Evolutionary conservation across 176 grass and related monocot genomes (phyloP).

Genomic region (Eleusine indica): DNA sequence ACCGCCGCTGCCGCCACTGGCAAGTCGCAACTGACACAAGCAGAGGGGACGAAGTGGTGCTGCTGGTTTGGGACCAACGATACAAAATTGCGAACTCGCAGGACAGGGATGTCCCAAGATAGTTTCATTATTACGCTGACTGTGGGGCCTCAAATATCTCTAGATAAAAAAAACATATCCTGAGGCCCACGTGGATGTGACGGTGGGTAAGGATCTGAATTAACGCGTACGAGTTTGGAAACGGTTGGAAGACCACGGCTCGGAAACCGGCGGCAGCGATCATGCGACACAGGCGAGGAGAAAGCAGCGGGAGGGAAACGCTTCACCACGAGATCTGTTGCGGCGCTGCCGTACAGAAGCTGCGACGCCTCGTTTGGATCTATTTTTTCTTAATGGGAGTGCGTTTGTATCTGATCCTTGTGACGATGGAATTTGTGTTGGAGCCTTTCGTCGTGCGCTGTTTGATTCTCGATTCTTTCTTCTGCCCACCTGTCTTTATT

Average conservation of each 20-base stretch:
- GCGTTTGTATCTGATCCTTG: background rate
- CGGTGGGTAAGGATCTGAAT: background rate
- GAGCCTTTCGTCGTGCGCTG: background rate
- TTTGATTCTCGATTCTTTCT: background rate
- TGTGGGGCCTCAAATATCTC: rapidly evolving
- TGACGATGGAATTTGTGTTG: background rate
- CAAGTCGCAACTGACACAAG: background rate
- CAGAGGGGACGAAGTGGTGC: background rate
- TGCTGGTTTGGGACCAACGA: background rate
- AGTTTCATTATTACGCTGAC: background rate
- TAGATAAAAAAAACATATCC: background rate
- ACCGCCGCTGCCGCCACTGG: conserved; percentile 12
- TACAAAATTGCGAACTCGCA: background rate
- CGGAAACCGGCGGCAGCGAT: conserved; percentile 9
- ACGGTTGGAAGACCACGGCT: background rate
- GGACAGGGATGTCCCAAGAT: background rate
- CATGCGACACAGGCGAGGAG: background rate
- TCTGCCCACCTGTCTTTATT: background rate
- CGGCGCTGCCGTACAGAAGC: background rate
- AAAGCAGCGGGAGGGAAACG: conserved; percentile 11
- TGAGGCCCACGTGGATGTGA: conserved; percentile 11
- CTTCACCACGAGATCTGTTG: background rate
- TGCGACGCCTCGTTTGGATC: background rate
- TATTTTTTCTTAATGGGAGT: background rate
- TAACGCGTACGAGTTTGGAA: background rate